Evolutionary conservation across 176 grass and related monocot species (phyloP).

Genomic region (Carex cristatella): DNA sequence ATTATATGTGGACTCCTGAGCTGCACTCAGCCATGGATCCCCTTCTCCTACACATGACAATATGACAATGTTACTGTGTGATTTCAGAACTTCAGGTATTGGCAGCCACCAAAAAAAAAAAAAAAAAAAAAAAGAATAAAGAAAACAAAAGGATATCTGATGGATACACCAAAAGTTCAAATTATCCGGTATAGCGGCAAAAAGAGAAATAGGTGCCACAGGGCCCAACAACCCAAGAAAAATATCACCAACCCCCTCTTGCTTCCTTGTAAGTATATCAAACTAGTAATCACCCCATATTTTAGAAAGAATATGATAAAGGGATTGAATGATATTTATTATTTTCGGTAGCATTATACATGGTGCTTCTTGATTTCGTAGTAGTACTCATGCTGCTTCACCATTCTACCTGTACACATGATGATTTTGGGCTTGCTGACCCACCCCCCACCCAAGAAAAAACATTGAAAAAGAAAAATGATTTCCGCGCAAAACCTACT

Average conservation of each 20-base stretch:
- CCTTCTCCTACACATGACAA: slow-evolving; percentile 49
- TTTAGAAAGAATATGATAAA: background rate
- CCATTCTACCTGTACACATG: background rate
- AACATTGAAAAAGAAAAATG: background rate
- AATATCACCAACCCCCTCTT: background rate
- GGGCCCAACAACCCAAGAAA: background rate
- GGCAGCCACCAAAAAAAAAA: background rate
- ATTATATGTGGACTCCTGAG: slow-evolving; percentile 48
- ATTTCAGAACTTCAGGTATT: background rate
- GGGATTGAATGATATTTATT: background rate
- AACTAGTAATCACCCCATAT: background rate
- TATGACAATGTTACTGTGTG: background rate
- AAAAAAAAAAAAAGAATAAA: background rate
- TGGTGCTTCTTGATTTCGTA: background rate
- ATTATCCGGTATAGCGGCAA: background rate
- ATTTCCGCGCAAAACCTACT: background rate
- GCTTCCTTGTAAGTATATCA: background rate
- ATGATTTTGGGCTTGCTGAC: background rate
- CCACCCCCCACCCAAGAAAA: background rate
- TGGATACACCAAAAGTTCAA: background rate
- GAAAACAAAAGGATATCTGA: background rate
- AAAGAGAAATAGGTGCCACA: background rate
- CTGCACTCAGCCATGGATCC: slow-evolving; percentile 67
- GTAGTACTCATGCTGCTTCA: background rate
- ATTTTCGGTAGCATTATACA: background rate